Evolutionary conservation across 2,329 filamentous ascomycete species (phyloP).

Genomic region (Chrysoporthe deuterocubensis): DNA sequence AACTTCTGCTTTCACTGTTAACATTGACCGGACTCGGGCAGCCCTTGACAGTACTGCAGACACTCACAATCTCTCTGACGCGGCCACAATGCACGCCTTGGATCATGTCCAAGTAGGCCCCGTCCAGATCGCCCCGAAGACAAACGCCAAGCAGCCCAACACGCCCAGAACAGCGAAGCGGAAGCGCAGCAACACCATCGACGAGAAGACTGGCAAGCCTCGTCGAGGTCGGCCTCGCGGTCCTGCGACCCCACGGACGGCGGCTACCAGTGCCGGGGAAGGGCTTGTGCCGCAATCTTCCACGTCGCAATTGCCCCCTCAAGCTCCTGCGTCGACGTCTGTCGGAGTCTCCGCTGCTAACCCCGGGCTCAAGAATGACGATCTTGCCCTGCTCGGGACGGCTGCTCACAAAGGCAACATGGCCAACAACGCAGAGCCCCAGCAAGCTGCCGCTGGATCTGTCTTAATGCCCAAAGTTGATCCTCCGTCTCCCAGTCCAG

Average conservation of each 20-base stretch:
- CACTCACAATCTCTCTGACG: not conserved
- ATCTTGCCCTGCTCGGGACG: not conserved
- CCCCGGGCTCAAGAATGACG: not conserved
- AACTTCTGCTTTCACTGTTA: not conserved
- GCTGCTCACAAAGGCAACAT: no score
- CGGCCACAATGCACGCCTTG: not conserved
- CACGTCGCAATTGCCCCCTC: not conserved
- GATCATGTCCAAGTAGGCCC: not conserved
- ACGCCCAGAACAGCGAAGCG: no score
- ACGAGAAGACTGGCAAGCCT: not conserved
- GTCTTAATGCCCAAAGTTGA: not conserved
- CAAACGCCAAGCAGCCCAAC: not conserved
- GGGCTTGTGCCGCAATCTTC: not conserved
- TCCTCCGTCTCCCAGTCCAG: not conserved
- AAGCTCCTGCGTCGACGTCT: not conserved
- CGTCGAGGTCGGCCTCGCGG: not conserved
- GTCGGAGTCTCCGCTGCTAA: not conserved
- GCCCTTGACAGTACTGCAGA: not conserved
- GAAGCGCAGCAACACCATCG: not conserved
- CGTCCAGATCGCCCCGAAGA: not conserved
- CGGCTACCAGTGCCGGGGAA: not conserved
- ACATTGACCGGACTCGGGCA: not conserved
- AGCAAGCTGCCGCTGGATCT: no score
- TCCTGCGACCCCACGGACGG: not conserved
- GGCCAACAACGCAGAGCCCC: no score